A percentile compares a stretch with the other conserved stretches of the same genome.
phyloP scores from a whole-genome alignment of 805 yeast genomes.

The Wickerhamomyces canadensis region DNA sequence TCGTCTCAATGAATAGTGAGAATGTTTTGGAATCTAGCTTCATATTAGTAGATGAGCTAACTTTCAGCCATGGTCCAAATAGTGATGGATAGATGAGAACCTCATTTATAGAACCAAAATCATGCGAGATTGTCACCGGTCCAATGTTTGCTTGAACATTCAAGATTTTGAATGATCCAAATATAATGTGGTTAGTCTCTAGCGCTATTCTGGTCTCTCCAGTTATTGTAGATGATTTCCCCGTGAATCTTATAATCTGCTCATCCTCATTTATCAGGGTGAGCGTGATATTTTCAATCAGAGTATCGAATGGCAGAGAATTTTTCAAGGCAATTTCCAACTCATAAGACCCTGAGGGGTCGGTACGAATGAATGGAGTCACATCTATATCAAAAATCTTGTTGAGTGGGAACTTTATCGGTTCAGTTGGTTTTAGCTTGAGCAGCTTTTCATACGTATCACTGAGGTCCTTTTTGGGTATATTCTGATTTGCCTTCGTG shows the following conservation, averaged over 20 bases:
- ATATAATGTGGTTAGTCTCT: slow-evolving; percentile 23
- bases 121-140: slow-evolving; percentile 22
- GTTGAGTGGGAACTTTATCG: slow-evolving; percentile 5
- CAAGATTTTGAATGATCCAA: slow-evolving; percentile 31
- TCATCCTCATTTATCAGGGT: slow-evolving; percentile 12
- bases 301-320: slow-evolving; percentile 22
- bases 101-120: slow-evolving; percentile 2
- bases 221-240: neutral
- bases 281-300: slow-evolving; percentile 21
- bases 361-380: slow-evolving; percentile 23
- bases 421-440: neutral
- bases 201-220: slow-evolving; percentile 8
- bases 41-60: slow-evolving; percentile 14
- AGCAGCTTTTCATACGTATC: slow-evolving; percentile 1
- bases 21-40: slow-evolving; percentile 14
- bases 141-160: slow-evolving; percentile 22
- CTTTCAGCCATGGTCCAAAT: slow-evolving; percentile 15
- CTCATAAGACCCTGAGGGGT: slow-evolving; percentile 21
- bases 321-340: slow-evolving; percentile 26
- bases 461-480: neutral
- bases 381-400: slow-evolving; percentile 24
- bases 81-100: slow-evolving; percentile 10
- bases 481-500: neutral
- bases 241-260: slow-evolving; percentile 6
- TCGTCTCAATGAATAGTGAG: slow-evolving; percentile 12